These are phyloP conservation scores for Blastobotrys mokoenaii DNA, from an alignment of 805 yeast species.

Conservation along the genomic window DNA sequence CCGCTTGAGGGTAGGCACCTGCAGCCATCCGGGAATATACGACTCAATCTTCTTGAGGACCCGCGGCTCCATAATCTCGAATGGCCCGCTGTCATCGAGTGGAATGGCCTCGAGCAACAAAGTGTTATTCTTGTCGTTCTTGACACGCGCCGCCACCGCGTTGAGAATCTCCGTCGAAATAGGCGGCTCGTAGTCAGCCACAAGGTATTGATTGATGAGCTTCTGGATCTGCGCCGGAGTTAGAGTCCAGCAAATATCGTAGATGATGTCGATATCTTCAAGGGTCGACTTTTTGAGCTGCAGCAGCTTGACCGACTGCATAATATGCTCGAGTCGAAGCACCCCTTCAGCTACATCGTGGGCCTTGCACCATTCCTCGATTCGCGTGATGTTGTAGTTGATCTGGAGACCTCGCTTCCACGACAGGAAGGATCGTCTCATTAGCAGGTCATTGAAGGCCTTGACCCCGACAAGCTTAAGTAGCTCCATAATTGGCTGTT, in stretches of 20 bases:
- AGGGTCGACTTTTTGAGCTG: slow-evolving; percentile 85
- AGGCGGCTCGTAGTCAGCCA: slow-evolving; percentile 93
- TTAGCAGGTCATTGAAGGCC: slow-evolving; percentile 89
- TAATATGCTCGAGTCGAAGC: slow-evolving; percentile 70
- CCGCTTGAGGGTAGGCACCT: slow-evolving; percentile 79
- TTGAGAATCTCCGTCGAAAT: slow-evolving; percentile 73
- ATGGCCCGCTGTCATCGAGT: slow-evolving; percentile 33
- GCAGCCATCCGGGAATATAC: slow-evolving; percentile 91
- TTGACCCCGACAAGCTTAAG: slow-evolving; percentile 81
- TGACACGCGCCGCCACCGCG: slow-evolving; percentile 51
- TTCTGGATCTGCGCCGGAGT: slow-evolving; percentile 95
- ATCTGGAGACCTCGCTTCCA: slow-evolving; percentile 98
- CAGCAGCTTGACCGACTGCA: slow-evolving; percentile 87
- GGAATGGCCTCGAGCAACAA: slow-evolving; percentile 34
- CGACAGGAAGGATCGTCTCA: slow-evolving; percentile 88
- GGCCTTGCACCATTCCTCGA: slow-evolving; percentile 97
- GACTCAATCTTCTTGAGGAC: slow-evolving; percentile 59
- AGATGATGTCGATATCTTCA: slow-evolving; percentile 84
- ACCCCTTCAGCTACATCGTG: slow-evolving; percentile 87
- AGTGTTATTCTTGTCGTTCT: slow-evolving; percentile 31
- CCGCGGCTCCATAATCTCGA: slow-evolving; percentile 39
- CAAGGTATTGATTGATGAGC: slow-evolving; percentile 76
- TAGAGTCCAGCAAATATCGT: slow-evolving; percentile 89
- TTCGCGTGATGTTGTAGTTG: slow-evolving; percentile 90
- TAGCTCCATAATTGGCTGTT: slow-evolving; percentile 75